phyloP scores from a whole-genome alignment of 2,329 filamentous ascomycete species.

The Botryosphaeria agaves region DNA sequence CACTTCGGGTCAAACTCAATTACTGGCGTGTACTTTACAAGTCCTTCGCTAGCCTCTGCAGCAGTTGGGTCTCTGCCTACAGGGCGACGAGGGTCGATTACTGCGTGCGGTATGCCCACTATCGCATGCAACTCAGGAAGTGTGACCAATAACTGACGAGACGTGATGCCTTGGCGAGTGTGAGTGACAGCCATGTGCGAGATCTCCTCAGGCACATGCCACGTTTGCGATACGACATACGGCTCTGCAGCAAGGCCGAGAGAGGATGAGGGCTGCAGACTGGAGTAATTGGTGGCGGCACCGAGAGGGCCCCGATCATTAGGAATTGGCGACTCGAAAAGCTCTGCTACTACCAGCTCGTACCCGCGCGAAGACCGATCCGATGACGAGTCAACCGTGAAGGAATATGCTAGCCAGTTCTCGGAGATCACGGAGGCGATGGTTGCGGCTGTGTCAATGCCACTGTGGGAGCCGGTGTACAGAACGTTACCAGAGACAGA shows the following conservation, averaged over 20 bases:
- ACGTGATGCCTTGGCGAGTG: conserved; percentile 82
- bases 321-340: conserved; percentile 70
- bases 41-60: conserved; percentile 66
- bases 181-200: conserved; percentile 67
- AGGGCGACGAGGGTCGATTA: conserved; percentile 75
- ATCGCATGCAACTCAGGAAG: conserved; percentile 58
- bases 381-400: conserved; percentile 37
- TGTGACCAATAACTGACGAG: conserved; percentile 63
- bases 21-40: conserved; percentile 56
- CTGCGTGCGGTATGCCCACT: conserved; percentile 57
- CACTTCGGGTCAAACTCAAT: conserved; percentile 74
- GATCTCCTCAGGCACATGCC: conserved; percentile 63
- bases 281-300: conserved; percentile 55
- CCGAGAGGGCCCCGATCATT: conserved; percentile 75
- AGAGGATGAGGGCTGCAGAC: conserved; percentile 46
- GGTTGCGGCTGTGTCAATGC: conserved; percentile 55
- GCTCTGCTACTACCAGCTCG: conserved; percentile 69
- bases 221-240: conserved; percentile 63
- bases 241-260: conserved; percentile 44
- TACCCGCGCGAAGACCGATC: conserved; percentile 54
- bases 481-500: conserved; percentile 71
- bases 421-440: conserved; percentile 70
- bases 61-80: conserved; percentile 69
- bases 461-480: conserved; percentile 49
- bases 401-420: conserved; percentile 89